Percentiles rank a stretch among this genome's conserved stretches.
Conservation (phyloP, 108 stramenopile genomes). For the Nannochloropsis oceanica region DNA sequence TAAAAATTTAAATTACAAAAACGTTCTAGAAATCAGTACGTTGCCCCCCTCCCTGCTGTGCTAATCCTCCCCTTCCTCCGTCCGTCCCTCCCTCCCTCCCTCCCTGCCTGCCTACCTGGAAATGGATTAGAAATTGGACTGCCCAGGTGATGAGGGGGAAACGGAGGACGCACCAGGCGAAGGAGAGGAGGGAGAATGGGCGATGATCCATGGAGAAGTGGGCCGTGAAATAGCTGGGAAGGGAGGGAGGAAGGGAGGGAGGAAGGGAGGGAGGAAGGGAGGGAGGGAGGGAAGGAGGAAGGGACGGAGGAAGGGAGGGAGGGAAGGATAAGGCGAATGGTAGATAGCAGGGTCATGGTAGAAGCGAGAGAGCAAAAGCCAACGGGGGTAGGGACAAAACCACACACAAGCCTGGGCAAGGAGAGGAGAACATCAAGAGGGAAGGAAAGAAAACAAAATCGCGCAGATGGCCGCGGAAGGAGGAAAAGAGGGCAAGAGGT, state of each 20-base stretch:
- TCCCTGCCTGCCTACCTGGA: too few relatives aligned
- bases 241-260: not conserved
- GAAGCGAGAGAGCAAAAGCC: too few relatives aligned
- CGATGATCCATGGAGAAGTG: not conserved
- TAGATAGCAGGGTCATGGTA: too few relatives aligned
- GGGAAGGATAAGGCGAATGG: not conserved
- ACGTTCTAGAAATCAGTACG: not conserved
- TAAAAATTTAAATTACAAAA: constrained; percentile 12
- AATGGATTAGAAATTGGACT: not conserved
- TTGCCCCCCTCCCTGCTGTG: too few relatives aligned
- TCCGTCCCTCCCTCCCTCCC: too few relatives aligned
- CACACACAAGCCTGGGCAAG: too few relatives aligned
- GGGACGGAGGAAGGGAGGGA: not conserved
- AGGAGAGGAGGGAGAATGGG: not conserved
- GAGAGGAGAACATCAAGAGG: too few relatives aligned
- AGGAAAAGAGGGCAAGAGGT: too few relatives aligned
- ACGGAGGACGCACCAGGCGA: not conserved
- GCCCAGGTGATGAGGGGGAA: not conserved
- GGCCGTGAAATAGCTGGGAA: not conserved
- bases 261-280: not conserved
- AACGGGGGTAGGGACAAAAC: too few relatives aligned
- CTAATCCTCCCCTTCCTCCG: too few relatives aligned
- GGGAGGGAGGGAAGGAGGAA: not conserved
- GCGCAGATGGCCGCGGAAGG: too few relatives aligned
- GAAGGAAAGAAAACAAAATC: too few relatives aligned